Evolutionary conservation across 73 alveolate species (phyloP), one percentile per base, ranked within the genome.

Genomic region (Stentor roeselii): DNA sequence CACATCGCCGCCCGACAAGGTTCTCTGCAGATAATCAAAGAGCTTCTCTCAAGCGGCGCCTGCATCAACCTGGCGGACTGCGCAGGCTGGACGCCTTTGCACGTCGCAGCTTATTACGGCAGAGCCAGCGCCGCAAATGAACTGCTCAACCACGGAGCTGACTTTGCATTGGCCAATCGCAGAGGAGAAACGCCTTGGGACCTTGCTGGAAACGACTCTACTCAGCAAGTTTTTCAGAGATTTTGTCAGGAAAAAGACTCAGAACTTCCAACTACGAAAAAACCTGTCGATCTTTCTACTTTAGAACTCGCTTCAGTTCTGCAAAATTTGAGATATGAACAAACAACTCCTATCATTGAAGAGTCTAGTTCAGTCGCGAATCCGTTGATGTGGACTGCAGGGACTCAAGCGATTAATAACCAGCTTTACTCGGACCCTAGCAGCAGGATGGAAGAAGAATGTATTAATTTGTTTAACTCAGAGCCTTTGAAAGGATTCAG

Each of bases 171-270:
- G 6, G 74, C 39, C 0, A 76, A 76, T 76, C 30, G 84, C 30
- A 0, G 84, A 37, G 84, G 84, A 21, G 75, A 76, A 76, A 76
- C 84, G 1, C 84, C 84, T 37, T 76, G 84, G 15, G 84, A 76
- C 2, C 6, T 76, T n/a, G 84, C 84, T n/a, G 36, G 74, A 37
- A 41, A 15, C 37, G 60, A 15, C 30, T 30, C 78, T 21, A 76
- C 84, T 37, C 74, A 35, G 2, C 60, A 76, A 38, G 67, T 76
- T 39, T 76, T 76, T 2, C 15, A 76, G 15, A 76, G 39, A 14
- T 76, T n/a, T 39, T 76, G 74, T 39, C n/a, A 76, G 39, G 84
- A 76, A 1, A 11, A 11, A 50, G 67, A 50, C 21, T 6, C 21
- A 11, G 67, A 50, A 50, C 6, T 50, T 6, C 67, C 27, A 76